Evolutionary conservation across 169 alveolate genomes (phyloP).

Genomic region (Plasmodium reichenowi): DNA sequence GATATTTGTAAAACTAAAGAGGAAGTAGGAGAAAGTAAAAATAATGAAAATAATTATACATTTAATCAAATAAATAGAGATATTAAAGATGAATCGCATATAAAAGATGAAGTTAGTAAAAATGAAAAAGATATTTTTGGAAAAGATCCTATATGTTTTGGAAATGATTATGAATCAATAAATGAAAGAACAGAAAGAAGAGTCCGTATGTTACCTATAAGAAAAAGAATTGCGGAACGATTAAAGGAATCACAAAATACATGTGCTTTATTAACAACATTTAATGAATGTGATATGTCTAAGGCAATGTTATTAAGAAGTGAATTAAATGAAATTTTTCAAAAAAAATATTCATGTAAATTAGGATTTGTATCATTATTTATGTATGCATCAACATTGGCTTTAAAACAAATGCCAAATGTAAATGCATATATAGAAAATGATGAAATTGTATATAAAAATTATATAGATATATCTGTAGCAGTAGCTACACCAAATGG

Average conservation of each 20-base stretch:
- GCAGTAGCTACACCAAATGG: slow-evolving; percentile 98
- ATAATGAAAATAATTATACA: neutral
- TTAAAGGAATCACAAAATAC: slow-evolving; percentile 94
- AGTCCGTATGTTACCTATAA: slow-evolving; percentile 94
- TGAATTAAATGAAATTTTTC: slow-evolving; percentile 84
- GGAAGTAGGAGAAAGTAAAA: slow-evolving; percentile 10
- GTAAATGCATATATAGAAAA: slow-evolving; percentile 89
- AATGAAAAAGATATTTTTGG: slow-evolving; percentile 25
- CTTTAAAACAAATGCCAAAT: slow-evolving; percentile 88
- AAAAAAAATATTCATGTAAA: slow-evolving; percentile 81
- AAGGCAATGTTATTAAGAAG: slow-evolving; percentile 84
- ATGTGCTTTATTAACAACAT: slow-evolving; percentile 94
- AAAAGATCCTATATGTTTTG: slow-evolving; percentile 37
- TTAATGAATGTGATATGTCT: slow-evolving; percentile 93
- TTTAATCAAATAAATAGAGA: slow-evolving; percentile 25
- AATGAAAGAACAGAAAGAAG: slow-evolving; percentile 81
- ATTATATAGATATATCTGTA: slow-evolving; percentile 94
- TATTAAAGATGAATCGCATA: slow-evolving; percentile 39
- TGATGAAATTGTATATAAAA: slow-evolving; percentile 92
- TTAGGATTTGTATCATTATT: slow-evolving; percentile 90
- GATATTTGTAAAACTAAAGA: slow-evolving; percentile 1
- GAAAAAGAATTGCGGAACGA: slow-evolving; percentile 93
- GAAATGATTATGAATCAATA: slow-evolving; percentile 65
- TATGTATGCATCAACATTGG: slow-evolving; percentile 86
- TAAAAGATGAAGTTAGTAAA: slow-evolving; percentile 31